Evolutionary conservation across 2,329 filamentous ascomycete species (phyloP).

Genomic region (Cladosporium velox): DNA sequence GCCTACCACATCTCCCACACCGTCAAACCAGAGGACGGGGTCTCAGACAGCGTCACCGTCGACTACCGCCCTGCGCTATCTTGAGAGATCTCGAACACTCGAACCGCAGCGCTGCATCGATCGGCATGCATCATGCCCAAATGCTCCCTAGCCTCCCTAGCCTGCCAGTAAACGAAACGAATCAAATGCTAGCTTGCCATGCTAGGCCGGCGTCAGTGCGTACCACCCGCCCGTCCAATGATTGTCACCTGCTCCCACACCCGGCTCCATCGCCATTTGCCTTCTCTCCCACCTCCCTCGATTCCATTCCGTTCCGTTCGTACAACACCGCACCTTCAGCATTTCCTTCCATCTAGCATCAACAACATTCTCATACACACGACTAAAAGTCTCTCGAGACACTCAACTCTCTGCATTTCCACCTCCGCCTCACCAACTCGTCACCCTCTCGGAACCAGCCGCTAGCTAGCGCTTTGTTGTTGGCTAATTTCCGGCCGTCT

Average conservation of each 20-base stretch:
- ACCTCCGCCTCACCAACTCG: neutral
- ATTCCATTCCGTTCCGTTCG: neutral
- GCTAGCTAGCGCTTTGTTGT: slow-evolving; percentile 17
- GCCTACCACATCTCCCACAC: neutral
- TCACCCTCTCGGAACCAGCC: slow-evolving; percentile 12
- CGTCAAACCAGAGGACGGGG: slow-evolving; percentile 1
- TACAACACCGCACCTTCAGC: slow-evolving; percentile 12
- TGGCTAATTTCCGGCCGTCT: slow-evolving; percentile 19
- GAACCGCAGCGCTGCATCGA: slow-evolving; percentile 17
- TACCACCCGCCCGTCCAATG: slow-evolving; percentile 1
- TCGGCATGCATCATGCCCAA: neutral
- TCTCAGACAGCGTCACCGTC: slow-evolving; percentile 5
- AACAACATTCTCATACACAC: slow-evolving; percentile 1
- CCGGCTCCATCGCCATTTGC: slow-evolving; percentile 1
- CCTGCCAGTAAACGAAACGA: neutral
- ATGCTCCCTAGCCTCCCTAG: neutral
- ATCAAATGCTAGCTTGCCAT: neutral
- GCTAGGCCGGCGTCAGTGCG: slow-evolving; percentile 4
- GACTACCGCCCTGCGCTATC: slow-evolving; percentile 8
- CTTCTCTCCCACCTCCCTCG: slow-evolving; percentile 10
- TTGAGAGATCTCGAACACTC: slow-evolving; percentile 15
- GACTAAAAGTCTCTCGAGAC: slow-evolving; percentile 13
- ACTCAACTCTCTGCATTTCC: neutral
- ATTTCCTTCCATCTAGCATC: slow-evolving; percentile 2
- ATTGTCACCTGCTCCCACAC: slow-evolving; percentile 8